These are phyloP conservation scores for Plectosphaerella sp. DNA, from an alignment of 2,329 filamentous ascomycete genomes.

Conservation along the genomic window DNA sequence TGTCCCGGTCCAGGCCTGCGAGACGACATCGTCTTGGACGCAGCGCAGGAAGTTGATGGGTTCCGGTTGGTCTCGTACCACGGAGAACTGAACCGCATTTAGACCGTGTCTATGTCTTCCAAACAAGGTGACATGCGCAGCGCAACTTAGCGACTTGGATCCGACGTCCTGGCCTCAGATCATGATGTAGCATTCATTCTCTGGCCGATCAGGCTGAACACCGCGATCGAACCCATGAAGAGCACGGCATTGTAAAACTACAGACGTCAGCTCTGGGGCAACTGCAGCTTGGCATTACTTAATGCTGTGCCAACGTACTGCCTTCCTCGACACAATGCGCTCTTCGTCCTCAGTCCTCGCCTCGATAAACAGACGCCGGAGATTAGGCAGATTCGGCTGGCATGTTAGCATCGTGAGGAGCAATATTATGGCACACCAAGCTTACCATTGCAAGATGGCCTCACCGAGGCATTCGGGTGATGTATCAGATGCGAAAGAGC, in stretches of 20 bases:
- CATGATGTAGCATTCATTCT: constrained; percentile 57
- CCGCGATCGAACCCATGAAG: constrained; percentile 92
- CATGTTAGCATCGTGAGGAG: constrained; percentile 4
- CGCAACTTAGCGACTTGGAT: no score
- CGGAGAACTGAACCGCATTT: no score
- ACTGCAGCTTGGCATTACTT: neutral
- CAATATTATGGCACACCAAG: no score
- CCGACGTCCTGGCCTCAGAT: no score
- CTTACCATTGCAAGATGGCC: no score
- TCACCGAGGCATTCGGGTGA: neutral
- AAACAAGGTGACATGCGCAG: no score
- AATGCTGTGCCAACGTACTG: constrained; percentile 52
- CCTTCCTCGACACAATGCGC: constrained; percentile 87
- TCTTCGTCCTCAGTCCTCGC: constrained; percentile 90
- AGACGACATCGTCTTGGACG: no score
- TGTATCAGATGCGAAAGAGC: no score
- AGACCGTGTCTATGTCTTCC: no score
- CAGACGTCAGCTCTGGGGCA: neutral
- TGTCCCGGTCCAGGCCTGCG: no score
- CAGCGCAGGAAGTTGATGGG: no score
- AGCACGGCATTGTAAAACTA: constrained; percentile 97
- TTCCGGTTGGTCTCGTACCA: no score
- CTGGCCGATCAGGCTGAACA: constrained; percentile 91
- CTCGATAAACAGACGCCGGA: constrained; percentile 94
- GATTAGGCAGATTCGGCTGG: constrained; percentile 79